Evolutionary conservation across 805 yeast genomes (phyloP), one percentile per base, ranked within the genome.

Genomic region (Wickerhamiella shivajii): DNA sequence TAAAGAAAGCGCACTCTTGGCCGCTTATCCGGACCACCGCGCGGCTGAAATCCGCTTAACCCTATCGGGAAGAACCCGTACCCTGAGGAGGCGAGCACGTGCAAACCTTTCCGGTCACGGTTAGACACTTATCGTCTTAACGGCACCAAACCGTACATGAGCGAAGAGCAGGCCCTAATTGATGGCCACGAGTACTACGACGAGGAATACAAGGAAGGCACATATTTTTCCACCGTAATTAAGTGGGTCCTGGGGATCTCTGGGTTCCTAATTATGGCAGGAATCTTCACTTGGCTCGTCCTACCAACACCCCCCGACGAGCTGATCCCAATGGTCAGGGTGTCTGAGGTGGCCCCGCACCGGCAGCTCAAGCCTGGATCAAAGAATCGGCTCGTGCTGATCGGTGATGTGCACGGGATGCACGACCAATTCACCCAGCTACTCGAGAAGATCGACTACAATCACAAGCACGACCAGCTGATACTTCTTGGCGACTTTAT

Each of bases 331-430:
- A 34, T 46, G 23, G 28, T 35, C 20, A 43, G 50, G 10, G 47
- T 46, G 6, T 43, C 45, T 27, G 19, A 36, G 25, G 32, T 46
- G 8, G 42, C 47, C 7, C 39, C 44, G 5, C 23, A 24, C 15
- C 28, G 22, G 13, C 33, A 36, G 31, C 40, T 46, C 8, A 31
- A 36, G 9, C 30, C 24, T 7, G 39, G 36, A 11, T n/a, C 25
- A 5, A 16, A 13, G 3, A 31, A 25, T 24, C 60, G 93, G 39
- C 48, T 78, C 11, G 62, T 87, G 3, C 49, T 83, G 29, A 63
- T 85, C 17, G 96, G 97, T 3, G 97, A 85, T 52, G 70, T 85
- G 15, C 97, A 85, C 56, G 96, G 95, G 2, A 73, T 74, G 44
- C 70, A 63, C 45, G 55, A 61, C 6, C 71, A 70, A 45, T 57